Percentiles rank a stretch among this genome's conserved stretches.
Conservation (phyloP, 1,139 yeast genomes). For the Suhomyces coccinellae region DNA sequence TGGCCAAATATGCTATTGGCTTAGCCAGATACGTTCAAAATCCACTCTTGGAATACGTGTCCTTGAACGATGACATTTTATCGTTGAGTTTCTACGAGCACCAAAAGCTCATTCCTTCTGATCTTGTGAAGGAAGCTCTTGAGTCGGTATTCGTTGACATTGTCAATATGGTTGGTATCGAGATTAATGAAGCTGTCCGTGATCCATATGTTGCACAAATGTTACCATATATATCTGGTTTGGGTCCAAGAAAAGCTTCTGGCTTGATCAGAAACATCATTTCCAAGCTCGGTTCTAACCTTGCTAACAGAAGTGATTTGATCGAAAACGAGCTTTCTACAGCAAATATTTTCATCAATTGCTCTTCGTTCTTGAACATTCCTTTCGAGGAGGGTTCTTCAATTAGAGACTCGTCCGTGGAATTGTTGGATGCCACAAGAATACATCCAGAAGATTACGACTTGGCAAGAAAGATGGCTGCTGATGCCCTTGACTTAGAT, state of each 20-base stretch:
- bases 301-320: slow-evolving; percentile 71
- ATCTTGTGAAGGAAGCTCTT: slow-evolving; percentile 62
- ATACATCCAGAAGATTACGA: slow-evolving; percentile 98
- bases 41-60: slow-evolving; percentile 85
- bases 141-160: slow-evolving; percentile 88
- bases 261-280: slow-evolving; percentile 83
- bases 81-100: slow-evolving; percentile 74
- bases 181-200: slow-evolving; percentile 84
- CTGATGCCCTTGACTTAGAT: slow-evolving; percentile 93
- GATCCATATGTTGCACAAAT: slow-evolving; percentile 69
- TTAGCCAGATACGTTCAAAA: slow-evolving; percentile 89
- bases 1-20: slow-evolving; percentile 85
- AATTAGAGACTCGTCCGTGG: slow-evolving; percentile 60
- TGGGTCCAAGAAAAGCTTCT: slow-evolving; percentile 93
- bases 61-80: slow-evolving; percentile 70
- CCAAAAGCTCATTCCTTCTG: slow-evolving; percentile 71
- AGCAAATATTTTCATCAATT: slow-evolving; percentile 81
- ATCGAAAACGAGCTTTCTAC: slow-evolving; percentile 79
- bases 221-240: slow-evolving; percentile 80
- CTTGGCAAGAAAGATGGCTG: slow-evolving; percentile 94
- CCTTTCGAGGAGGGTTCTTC: slow-evolving; percentile 60
- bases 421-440: slow-evolving; percentile 88
- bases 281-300: slow-evolving; percentile 63
- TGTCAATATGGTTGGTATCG: slow-evolving; percentile 89
- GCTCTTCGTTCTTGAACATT: slow-evolving; percentile 85